Evolutionary conservation across 2,329 filamentous ascomycete species (phyloP), one percentile per base, ranked within the genome.

Genomic region (Gliomastix tumulicola): DNA sequence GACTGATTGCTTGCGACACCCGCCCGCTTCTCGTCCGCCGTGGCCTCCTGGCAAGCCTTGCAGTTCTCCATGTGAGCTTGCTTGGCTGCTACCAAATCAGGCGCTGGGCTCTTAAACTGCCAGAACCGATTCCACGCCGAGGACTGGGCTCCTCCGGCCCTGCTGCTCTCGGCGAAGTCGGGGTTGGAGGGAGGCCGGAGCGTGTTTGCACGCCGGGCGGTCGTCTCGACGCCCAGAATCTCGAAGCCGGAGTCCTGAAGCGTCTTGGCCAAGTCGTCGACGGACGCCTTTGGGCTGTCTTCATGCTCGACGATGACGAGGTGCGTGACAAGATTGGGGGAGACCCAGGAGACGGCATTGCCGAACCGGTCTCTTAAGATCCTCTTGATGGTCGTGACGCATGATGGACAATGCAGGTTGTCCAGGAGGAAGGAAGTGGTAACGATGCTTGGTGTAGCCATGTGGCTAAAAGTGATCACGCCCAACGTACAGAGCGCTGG

Each of bases 371-470:
- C 67, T 40, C 54, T 65, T 40, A 88, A 60, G 41, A 72, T 68
- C 37, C 71, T 63, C 49, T 77, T 69, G 51, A 88, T 86, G 46
- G 71, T 68, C 23, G 74, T 71, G 34, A 86, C 76, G 55, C 84
- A 88, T 41, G 82, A 84, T 12, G 82, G 79, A 61, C 84, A 88
- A 59, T 88, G 84, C n/a, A 88, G 68, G 56, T 88, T 88, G 43
- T 71, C 75, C 47, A 88, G 65, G 42, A 87, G 68, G 50, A 82
- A 77, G 22, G 75, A 80, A 3, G 76, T 81, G 11, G 68, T 73
- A 30, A 21, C 35, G n/a, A n/a, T n/a, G n/a, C n/a, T n/a, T n/a
- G n/a, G n/a, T n/a, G n/a, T n/a, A n/a, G n/a, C n/a, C n/a, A n/a
- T n/a, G n/a, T n/a, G n/a, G n/a, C n/a, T n/a, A n/a, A n/a, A n/a